Evolutionary conservation across 1,139 yeast species (phyloP), one percentile per base, ranked within the genome.

Genomic region (Scheffersomyces titani): DNA sequence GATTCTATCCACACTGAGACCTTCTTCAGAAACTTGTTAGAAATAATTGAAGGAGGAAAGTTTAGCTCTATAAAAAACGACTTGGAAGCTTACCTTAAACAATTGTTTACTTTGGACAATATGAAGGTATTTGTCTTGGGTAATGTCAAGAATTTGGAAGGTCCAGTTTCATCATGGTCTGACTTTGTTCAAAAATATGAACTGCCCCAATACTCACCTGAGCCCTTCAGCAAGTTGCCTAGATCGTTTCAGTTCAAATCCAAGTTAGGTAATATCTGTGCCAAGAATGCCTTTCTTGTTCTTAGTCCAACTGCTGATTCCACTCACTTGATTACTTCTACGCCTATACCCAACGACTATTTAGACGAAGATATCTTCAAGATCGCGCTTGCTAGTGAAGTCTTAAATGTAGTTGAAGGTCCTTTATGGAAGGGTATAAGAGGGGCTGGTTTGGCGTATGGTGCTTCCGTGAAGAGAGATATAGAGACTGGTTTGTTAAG

Each of bases 361-460:
- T 71, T 80, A 36, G 81, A 89, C 56, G 82, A 83, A 18, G 98
- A 93, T 65, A 77, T 87, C 48, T 87, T 90, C 54, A 87, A 88
- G 30, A 81, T 94, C 51, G 82, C 88, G 0, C 80, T 94, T 20
- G 92, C 94, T 6, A 81, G 89, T 11, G 93, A 90, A 57, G 90
- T 88, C 66, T 77, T 96, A 59, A 89, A 88, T 63, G 90, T 93
- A 36, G 92, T 92, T 22, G 99, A 96, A 72, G 99, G 99, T 1
- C 98, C 99, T 47, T 88, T 94, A 63, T 94, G 99, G 98, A 84
- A 92, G 67, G 97, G 96, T 53, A 90, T 96, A 48, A 85, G 99
- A 73, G 99, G 99, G 47, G 84, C 93, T 1, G 99, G 99, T 1
- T 78, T 92, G 55, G 98, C 98, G 0, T 96, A 96, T 71, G 98